These are phyloP conservation scores for Botrytis fabae DNA, from an alignment of 2,329 filamentous ascomycete genomes.

Conservation along the genomic window DNA sequence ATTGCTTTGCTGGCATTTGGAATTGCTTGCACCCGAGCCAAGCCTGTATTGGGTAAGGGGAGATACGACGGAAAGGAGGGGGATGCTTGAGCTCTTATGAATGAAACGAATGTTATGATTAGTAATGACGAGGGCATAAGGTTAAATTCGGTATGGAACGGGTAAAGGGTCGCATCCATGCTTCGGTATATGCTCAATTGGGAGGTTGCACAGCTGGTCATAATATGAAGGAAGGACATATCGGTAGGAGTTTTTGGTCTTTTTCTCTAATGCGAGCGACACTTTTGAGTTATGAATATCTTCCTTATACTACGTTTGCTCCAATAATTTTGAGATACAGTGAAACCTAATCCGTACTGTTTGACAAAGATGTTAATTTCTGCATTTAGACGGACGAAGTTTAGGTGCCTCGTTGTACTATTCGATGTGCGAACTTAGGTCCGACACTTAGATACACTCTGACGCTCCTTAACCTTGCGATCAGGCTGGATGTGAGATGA, in stretches of 20 bases:
- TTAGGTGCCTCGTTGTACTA: neutral
- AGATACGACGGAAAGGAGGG: no score
- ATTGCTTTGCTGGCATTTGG: slow-evolving; percentile 9
- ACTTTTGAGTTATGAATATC: neutral
- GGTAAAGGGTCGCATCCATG: neutral
- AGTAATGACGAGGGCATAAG: neutral
- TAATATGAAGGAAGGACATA: neutral
- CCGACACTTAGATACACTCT: neutral
- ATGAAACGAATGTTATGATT: slow-evolving; percentile 9
- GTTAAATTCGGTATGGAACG: slow-evolving; percentile 12
- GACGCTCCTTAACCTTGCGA: no score
- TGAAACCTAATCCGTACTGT: neutral
- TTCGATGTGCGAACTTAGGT: neutral
- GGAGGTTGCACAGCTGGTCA: slow-evolving; percentile 1
- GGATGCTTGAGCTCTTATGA: neutral
- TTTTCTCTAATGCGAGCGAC: slow-evolving; percentile 12
- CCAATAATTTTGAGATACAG: neutral
- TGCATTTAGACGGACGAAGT: neutral
- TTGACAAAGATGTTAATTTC: neutral
- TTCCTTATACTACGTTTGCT: neutral
- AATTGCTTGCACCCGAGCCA: slow-evolving; percentile 4
- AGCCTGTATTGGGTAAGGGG: neutral
- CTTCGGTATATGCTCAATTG: slow-evolving; percentile 8
- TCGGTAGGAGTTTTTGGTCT: neutral
- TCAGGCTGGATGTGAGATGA: neutral